These are phyloP conservation scores for Myxozyma neglecta DNA, from an alignment of 805 yeast species.

Conservation along the genomic window DNA sequence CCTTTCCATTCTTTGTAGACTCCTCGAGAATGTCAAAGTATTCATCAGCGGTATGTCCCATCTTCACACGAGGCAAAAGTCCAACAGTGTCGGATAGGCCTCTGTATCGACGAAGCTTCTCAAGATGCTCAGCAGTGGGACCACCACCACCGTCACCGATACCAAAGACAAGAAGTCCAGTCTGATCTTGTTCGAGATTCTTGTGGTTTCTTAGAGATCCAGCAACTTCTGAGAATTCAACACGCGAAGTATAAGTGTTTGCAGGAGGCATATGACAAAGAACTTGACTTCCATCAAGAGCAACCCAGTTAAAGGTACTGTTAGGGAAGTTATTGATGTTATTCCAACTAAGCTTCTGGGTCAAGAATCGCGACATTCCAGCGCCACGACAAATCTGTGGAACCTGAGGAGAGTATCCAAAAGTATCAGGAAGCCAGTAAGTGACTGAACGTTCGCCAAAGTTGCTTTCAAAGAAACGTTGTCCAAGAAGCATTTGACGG, in stretches of 20 bases:
- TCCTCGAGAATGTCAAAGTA: conserved; percentile 68
- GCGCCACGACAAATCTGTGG: conserved; percentile 91
- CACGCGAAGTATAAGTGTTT: conserved; percentile 90
- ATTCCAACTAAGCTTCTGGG: conserved; percentile 96
- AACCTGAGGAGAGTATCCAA: conserved; percentile 92
- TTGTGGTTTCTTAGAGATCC: conserved; percentile 80
- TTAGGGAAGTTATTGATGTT: conserved; percentile 89
- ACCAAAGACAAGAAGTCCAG: conserved; percentile 81
- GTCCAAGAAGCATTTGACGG: conserved; percentile 89
- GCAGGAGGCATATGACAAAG: conserved; percentile 98
- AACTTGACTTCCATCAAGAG: conserved; percentile 83
- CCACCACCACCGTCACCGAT: conserved; percentile 99
- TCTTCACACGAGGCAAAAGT: conserved; percentile 73
- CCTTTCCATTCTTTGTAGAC: conserved; percentile 62
- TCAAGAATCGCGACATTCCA: conserved; percentile 78
- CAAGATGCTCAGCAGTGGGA: conserved; percentile 90
- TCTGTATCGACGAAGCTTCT: conserved; percentile 85
- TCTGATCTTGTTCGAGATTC: conserved; percentile 74
- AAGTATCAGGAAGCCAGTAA: conserved; percentile 97
- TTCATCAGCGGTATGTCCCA: conserved; percentile 76
- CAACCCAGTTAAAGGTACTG: conserved; percentile 92
- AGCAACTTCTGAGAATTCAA: conserved; percentile 88
- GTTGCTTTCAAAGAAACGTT: conserved; percentile 73
- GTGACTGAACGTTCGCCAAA: conserved; percentile 74
- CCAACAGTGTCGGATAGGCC: conserved; percentile 83